A percentile compares a stretch with the other conserved stretches of the same genome.
These are phyloP conservation scores for Domatiomyces globalis DNA, from an alignment of 2,329 filamentous ascomycete genomes.

Conservation along the genomic window DNA sequence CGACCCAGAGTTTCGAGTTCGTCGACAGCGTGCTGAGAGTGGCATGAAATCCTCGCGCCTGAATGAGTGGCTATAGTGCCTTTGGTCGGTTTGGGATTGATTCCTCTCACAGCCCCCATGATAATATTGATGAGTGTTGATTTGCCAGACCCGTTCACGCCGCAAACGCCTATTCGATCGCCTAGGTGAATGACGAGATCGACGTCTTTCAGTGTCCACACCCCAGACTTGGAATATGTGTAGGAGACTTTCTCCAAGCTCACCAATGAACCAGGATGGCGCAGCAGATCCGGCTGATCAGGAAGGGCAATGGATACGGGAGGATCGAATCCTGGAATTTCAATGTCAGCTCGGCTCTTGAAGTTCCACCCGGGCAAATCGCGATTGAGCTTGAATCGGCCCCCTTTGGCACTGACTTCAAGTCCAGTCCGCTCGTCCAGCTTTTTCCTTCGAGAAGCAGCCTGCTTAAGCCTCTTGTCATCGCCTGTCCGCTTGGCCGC, in stretches of 20 bases:
- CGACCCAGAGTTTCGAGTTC: conserved; percentile 44
- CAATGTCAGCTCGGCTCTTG: conserved; percentile 51
- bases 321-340: conserved; percentile 48
- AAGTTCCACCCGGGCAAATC: conserved; percentile 52
- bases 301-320: conserved; percentile 11
- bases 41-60: conserved; percentile 57
- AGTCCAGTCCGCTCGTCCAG: conserved; percentile 69
- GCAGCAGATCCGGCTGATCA: conserved; percentile 39
- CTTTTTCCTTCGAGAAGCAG: conserved; percentile 71
- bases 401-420: conserved; percentile 56
- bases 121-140: conserved; percentile 62
- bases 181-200: conserved; percentile 57
- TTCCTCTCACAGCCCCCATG: conserved; percentile 38
- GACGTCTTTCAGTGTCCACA: conserved; percentile 46
- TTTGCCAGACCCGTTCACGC: conserved; percentile 70
- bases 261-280: conserved; percentile 61
- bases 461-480: conserved; percentile 74
- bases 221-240: conserved; percentile 39
- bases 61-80: conserved; percentile 54
- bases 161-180: conserved; percentile 60
- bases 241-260: conserved; percentile 57
- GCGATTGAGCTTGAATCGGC: conserved; percentile 66
- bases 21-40: conserved; percentile 67
- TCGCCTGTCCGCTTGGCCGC: conserved; percentile 65
- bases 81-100: conserved; percentile 33